Evolutionary conservation across 2,329 filamentous ascomycete species (phyloP), one percentile per base, ranked within the genome.

Genomic region (Cladosporium sp.): DNA sequence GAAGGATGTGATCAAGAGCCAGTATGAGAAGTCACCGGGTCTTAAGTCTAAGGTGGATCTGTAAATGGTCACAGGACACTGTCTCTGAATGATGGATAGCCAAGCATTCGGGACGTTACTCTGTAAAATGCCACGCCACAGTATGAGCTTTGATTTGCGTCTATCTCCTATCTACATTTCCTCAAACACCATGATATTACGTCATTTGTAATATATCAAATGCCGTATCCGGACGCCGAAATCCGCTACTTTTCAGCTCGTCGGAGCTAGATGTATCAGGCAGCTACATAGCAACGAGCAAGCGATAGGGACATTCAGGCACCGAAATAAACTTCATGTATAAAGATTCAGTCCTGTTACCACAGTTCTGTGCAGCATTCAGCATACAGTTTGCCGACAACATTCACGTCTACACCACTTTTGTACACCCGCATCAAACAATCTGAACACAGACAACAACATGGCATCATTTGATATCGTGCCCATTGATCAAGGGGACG

Each of bases 1-100:
- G 73, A 90, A 88, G 71, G 80, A 82, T 73, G 74, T 76, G 3
- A 81, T 82, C 61, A 71, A 71, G 67, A 61, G 64, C 41, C 59
- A 55, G 62, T 69, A 69, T 32, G 64, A 68, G 34, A 67, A 69
- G 59, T 68, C 67, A 34, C 68, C 67, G 3, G 68, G 64, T 8
- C 8, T 63, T 6, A 18, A 63, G 49, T 36, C 24, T 11, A 63
- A 63, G 60, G 34, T 11, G 32, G 47, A 63, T 44, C 30, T 63
- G 60, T 63, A 52, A 32, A 28, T 26, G 57, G 1, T 11, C 11
- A 5, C 30, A 21, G 21, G 14, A 52, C 26, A 7, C 8, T 14
- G 26, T 28, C 4, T 3, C 4, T 10, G 10, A 2, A 8, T 18
- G 10, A 54, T 21, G 41, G 10, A 47, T 12, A 47, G n/a, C 21